Evolutionary conservation across 257 asterid species (phyloP).

Genomic region (Oldenlandia corymbosa): DNA sequence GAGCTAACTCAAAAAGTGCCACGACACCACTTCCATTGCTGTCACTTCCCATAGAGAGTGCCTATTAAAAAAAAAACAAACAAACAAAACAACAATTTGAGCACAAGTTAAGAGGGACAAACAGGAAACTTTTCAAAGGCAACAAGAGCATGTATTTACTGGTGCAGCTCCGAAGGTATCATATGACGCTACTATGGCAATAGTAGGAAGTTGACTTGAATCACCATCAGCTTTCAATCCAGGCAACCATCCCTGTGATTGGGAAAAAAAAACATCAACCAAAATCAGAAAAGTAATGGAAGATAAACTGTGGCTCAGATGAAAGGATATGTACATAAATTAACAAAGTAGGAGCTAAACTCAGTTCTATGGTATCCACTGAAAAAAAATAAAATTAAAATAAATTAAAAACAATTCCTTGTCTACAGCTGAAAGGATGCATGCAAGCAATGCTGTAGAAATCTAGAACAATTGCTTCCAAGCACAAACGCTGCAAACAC

Average conservation of each 20-base stretch:
- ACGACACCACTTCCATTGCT: conserved; percentile 93
- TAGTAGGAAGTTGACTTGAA: conserved; percentile 85
- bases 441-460: background rate
- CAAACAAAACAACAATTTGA: conserved; percentile 6
- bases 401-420: background rate
- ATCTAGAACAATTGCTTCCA: background rate
- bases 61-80: conserved; percentile 44
- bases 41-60: conserved; percentile 87
- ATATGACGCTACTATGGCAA: conserved; percentile 96
- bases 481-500: background rate
- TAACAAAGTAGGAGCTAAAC: background rate
- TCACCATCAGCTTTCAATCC: conserved; percentile 82
- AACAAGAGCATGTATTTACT: conserved; percentile 33
- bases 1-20: conserved; percentile 87
- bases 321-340: background rate
- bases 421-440: background rate
- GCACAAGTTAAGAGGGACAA: background rate
- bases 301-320: background rate
- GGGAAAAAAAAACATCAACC: conserved; percentile 15
- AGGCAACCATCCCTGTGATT: conserved; percentile 91
- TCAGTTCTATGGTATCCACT: background rate
- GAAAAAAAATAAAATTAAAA: no score
- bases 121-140: conserved; percentile 2
- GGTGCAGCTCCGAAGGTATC: conserved; percentile 99
- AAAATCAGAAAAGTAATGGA: background rate